phyloP scores from a whole-genome alignment of 768 basidiomycete species.

The Tylopilus felleus region DNA sequence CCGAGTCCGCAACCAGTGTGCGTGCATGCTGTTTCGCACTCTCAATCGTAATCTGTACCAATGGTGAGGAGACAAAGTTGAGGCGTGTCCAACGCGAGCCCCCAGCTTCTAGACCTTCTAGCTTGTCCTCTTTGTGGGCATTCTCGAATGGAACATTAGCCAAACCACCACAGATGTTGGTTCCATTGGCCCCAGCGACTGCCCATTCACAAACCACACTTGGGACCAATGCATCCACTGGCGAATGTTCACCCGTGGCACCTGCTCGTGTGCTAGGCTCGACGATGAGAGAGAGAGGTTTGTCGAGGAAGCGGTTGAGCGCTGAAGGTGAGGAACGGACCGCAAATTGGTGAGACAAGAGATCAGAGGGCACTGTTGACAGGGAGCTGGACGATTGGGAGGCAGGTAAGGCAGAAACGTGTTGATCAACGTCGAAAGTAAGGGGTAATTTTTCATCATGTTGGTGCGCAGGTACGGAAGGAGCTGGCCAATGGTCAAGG shows the following conservation, averaged over 20 bases:
- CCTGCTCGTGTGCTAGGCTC: constrained; percentile 84
- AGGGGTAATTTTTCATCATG: constrained; percentile 27
- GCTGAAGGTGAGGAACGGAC: constrained; percentile 64
- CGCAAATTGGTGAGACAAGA: constrained; percentile 75
- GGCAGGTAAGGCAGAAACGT: not conserved
- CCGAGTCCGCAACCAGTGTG: constrained; percentile 69
- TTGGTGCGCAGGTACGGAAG: constrained; percentile 22
- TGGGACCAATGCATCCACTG: constrained; percentile 86
- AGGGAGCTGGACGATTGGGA: constrained; percentile 8
- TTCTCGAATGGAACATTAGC: constrained; percentile 32
- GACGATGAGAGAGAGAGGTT: constrained; percentile 75
- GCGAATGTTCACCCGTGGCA: constrained; percentile 87
- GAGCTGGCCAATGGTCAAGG: constrained; percentile 67
- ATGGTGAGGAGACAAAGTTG: constrained; percentile 71
- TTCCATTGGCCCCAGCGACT: constrained; percentile 37
- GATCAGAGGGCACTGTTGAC: constrained; percentile 17
- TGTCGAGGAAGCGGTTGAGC: constrained; percentile 89
- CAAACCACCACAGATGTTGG: constrained; percentile 46
- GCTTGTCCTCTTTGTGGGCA: not conserved
- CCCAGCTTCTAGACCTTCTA: constrained; percentile 9
- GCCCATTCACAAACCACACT: constrained; percentile 84
- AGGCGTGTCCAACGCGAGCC: constrained; percentile 53
- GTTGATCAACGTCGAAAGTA: constrained; percentile 30
- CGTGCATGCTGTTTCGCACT: constrained; percentile 57
- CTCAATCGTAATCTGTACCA: constrained; percentile 51